Evolutionary conservation across 305 asterid species (phyloP), one percentile per base, ranked within the genome.

Genomic region (Rubia occidens): DNA sequence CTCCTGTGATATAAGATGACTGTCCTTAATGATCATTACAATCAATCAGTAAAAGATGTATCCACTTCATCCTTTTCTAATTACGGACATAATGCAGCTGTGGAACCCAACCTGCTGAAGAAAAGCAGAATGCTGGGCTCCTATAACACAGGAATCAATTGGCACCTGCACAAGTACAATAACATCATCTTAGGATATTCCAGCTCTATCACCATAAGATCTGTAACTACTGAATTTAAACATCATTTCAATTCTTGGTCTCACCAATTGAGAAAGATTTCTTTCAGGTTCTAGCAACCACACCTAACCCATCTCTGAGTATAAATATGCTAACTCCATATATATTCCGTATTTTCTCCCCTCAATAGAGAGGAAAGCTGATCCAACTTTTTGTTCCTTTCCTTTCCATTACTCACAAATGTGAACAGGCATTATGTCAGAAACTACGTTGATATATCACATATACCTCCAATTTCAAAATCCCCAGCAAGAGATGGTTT

Each of bases 1-100:
- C 98, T 37, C 93, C 88, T 74, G 96, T 85, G 74, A 89, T 92
- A 72, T 86, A 85, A 75, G 96, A 92, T 78, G 95, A 96, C 96
- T 92, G 87, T 69, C n/a, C 71, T 54, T 73, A 75, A 73, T 70
- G 39, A 75, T 35, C 60, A 72, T 65, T 26, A 72, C 61, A 45
- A 75, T 47, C 14, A 69, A 71, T 53, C 58, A 80, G 74, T 44
- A 26, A 63, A 64, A 73, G 54, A 76, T 68, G 72, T 14, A 35
- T 43, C 20, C 35, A 6, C 44, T 26, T 26, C 78, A 3, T 26
- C 29, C 26, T 11, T 35, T n/a, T 35, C 26, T 44, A 35, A 39
- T 26, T 61, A 49, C 49, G 55, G 59, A 72, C 60, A 44, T 21
- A 39, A 49, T 53, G 40, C 40, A 60, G 58, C 49, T 54, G 71